Evolutionary conservation across 371 early-diverging fungal genomes (phyloP).

Genomic region (Lichtheimia hyalospora): DNA sequence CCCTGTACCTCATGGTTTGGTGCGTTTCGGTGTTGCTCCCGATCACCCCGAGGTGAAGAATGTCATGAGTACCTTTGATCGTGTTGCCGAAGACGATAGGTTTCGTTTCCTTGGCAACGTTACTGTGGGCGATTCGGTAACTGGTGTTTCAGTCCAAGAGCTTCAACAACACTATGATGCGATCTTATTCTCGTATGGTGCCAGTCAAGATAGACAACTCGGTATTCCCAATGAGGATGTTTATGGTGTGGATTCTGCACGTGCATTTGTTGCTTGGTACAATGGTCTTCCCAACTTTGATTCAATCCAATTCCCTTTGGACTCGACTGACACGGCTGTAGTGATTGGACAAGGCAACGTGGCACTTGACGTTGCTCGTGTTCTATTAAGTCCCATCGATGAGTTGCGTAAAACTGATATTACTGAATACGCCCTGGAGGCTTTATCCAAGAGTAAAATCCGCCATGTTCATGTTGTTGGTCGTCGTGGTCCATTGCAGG

Average conservation of each 20-base stretch:
- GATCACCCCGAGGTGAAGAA: constrained; percentile 98
- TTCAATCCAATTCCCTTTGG: constrained; percentile 60
- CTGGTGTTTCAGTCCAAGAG: constrained; percentile 51
- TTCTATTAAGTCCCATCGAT: constrained; percentile 78
- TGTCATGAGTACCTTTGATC: constrained; percentile 85
- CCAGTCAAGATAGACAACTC: constrained; percentile 71
- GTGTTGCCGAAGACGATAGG: constrained; percentile 68
- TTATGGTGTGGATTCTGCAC: constrained; percentile 74
- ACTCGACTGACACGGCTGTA: constrained; percentile 70
- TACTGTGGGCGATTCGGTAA: constrained; percentile 37
- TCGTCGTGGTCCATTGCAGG: constrained; percentile 92
- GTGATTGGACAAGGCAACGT: constrained; percentile 98
- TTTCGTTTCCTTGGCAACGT: constrained; percentile 87
- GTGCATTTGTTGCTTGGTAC: constrained; percentile 94
- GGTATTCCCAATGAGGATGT: constrained; percentile 68
- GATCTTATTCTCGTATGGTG: constrained; percentile 88
- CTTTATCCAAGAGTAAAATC: constrained; percentile 68
- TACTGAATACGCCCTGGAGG: constrained; percentile 73
- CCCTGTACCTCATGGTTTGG: constrained; percentile 91
- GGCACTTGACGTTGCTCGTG: constrained; percentile 91
- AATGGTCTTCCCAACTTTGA: constrained; percentile 83
- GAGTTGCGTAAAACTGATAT: constrained; percentile 87
- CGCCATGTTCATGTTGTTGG: constrained; percentile 86
- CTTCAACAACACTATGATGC: constrained; percentile 74
- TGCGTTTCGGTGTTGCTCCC: constrained; percentile 97